phyloP scores from a whole-genome alignment of 768 basidiomycete genomes.

The Auricularia heimuer region DNA sequence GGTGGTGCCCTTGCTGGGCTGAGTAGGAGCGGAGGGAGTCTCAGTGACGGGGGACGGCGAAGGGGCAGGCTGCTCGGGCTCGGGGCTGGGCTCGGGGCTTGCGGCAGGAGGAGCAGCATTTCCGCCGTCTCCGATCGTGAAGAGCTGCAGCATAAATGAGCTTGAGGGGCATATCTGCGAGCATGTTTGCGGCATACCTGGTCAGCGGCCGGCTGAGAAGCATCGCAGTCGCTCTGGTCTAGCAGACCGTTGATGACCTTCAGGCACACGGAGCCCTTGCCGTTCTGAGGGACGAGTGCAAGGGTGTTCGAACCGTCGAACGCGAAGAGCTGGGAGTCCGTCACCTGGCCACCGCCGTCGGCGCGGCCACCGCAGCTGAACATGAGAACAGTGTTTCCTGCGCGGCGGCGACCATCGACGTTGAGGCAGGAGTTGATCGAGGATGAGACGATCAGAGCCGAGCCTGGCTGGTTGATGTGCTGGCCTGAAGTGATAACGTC shows the following conservation, averaged over 20 bases:
- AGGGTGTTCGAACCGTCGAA: not conserved
- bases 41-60: not conserved
- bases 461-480: slow-evolving; percentile 4
- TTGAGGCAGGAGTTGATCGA: slow-evolving; percentile 4
- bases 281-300: not conserved
- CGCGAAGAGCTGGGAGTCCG: slow-evolving; percentile 6
- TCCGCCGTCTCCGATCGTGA: not conserved
- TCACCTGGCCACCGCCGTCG: slow-evolving; percentile 3
- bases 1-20: not conserved
- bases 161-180: too few species aligned
- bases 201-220: not conserved
- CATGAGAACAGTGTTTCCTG: slow-evolving; percentile 5
- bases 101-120: not conserved
- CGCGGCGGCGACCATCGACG: slow-evolving; percentile 4
- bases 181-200: not conserved
- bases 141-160: not conserved
- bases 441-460: slow-evolving; percentile 2
- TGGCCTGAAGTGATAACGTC: slow-evolving; percentile 6
- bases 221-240: not conserved
- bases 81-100: not conserved
- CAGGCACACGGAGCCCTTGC: not conserved
- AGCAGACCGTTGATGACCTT: not conserved
- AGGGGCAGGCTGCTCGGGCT: not conserved
- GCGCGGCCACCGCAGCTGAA: slow-evolving; percentile 8
- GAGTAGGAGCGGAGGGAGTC: not conserved